These are phyloP conservation scores for Sugiyamaella xylanicola DNA, from an alignment of 1,139 yeast genomes.

Conservation along the genomic window DNA sequence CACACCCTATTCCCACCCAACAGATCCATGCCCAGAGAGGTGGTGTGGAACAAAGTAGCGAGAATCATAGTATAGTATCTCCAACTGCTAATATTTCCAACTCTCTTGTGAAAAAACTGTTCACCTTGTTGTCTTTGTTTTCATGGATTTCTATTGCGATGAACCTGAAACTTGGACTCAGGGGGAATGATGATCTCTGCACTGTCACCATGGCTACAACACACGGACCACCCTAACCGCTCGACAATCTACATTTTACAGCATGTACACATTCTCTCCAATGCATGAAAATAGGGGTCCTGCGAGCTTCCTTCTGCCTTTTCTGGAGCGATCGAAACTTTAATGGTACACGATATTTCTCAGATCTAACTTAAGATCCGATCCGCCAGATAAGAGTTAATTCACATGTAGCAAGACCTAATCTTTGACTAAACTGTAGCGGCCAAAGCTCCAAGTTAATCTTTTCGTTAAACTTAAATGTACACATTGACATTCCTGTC, in stretches of 20 bases:
- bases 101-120: too few relatives aligned
- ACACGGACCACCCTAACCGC: not conserved
- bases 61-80: too few relatives aligned
- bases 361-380: not conserved
- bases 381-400: not conserved
- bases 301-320: not conserved
- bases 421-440: too few relatives aligned
- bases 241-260: too few relatives aligned
- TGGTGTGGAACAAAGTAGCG: too few relatives aligned
- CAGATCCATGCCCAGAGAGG: too few relatives aligned
- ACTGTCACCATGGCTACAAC: not conserved
- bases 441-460: too few relatives aligned
- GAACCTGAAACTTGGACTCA: slow-evolving; percentile 1
- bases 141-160: not conserved
- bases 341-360: not conserved
- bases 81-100: too few relatives aligned
- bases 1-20: too few relatives aligned
- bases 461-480: too few relatives aligned
- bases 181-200: slow-evolving; percentile 4
- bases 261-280: not conserved
- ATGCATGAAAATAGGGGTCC: not conserved
- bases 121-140: too few relatives aligned
- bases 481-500: too few relatives aligned
- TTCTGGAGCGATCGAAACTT: not conserved
- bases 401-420: not conserved